These are phyloP conservation scores for Phylloporus sp. DNA, from an alignment of 768 basidiomycete species.

Conservation along the genomic window DNA sequence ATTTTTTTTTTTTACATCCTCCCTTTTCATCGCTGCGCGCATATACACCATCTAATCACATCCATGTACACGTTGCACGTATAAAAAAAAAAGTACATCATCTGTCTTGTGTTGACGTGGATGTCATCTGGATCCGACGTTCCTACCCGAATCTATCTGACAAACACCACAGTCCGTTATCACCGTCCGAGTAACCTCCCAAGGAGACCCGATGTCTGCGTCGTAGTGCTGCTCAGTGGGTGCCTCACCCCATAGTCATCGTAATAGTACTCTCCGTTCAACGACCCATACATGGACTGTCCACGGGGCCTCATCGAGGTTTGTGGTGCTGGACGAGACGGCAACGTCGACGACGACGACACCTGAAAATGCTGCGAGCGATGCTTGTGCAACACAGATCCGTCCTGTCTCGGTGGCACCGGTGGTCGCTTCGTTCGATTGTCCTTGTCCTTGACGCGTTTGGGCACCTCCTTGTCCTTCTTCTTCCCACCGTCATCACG, in stretches of 20 bases:
- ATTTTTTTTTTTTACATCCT: neutral
- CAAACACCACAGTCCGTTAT: too few relatives aligned
- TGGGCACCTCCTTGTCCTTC: constrained; percentile 30
- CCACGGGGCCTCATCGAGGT: constrained; percentile 4
- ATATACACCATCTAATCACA: neutral
- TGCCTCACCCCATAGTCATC: neutral
- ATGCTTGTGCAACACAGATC: constrained; percentile 10
- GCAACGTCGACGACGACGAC: constrained; percentile 32
- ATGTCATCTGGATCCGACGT: too few relatives aligned
- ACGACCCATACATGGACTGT: constrained; percentile 18
- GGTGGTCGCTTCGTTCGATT: neutral
- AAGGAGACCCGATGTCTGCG: constrained; percentile 15
- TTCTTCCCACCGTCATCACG: constrained; percentile 7
- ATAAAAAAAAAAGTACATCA: neutral
- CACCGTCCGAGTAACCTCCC: constrained; percentile 18
- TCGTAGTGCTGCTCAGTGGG: neutral
- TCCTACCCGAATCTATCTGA: too few relatives aligned
- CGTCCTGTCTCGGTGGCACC: neutral
- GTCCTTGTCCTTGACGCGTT: neutral
- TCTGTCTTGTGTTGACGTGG: neutral
- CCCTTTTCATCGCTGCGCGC: neutral
- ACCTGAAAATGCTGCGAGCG: constrained; percentile 21
- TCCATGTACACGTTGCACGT: neutral
- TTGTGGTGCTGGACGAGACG: constrained; percentile 8
- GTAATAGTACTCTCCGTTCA: neutral